These are phyloP conservation scores for Aeminium ludgeri DNA, from an alignment of 495 filamentous ascomycete species.

Conservation along the genomic window DNA sequence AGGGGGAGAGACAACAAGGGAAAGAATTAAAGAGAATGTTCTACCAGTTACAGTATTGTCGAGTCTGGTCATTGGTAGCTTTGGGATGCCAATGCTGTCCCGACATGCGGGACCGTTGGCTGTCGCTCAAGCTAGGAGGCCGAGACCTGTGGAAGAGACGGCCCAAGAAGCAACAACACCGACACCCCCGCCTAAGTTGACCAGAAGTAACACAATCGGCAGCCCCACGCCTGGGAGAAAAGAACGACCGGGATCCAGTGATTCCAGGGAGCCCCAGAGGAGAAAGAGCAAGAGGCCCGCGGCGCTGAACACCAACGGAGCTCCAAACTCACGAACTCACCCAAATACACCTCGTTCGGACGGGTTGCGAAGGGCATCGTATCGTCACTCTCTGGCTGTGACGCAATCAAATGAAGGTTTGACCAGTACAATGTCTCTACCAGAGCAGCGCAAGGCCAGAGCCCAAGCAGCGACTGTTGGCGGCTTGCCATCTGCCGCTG, in stretches of 20 bases:
- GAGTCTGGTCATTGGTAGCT: conserved; percentile 50
- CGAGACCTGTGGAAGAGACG: conserved; percentile 36
- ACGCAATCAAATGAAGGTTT: background rate
- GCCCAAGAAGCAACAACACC: conserved; percentile 36
- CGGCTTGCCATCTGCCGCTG: conserved; percentile 17
- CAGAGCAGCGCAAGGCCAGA: conserved; percentile 35
- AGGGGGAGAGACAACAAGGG: conserved; percentile 39
- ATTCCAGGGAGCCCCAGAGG: background rate
- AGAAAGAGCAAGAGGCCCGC: conserved; percentile 4
- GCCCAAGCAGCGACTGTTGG: conserved; percentile 25
- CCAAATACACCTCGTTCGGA: conserved; percentile 13
- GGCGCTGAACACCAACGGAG: conserved; percentile 1
- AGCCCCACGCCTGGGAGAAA: conserved; percentile 31
- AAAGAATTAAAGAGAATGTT: conserved; percentile 59
- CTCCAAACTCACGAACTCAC: conserved; percentile 3
- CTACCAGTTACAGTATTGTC: conserved; percentile 54
- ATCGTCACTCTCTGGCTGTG: conserved; percentile 7
- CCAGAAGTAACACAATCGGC: conserved; percentile 46
- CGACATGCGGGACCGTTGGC: conserved; percentile 48
- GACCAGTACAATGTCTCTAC: conserved; percentile 49
- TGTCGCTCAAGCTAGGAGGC: conserved; percentile 55
- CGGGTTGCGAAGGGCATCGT: background rate
- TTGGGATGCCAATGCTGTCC: conserved; percentile 32
- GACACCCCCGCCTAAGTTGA: conserved; percentile 31
- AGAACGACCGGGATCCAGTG: conserved; percentile 23